A percentile compares a stretch with the other conserved stretches of the same genome.
Evolutionary conservation across 2,329 filamentous ascomycete species (phyloP).

Genomic region (Gaeumannomyces tritici): DNA sequence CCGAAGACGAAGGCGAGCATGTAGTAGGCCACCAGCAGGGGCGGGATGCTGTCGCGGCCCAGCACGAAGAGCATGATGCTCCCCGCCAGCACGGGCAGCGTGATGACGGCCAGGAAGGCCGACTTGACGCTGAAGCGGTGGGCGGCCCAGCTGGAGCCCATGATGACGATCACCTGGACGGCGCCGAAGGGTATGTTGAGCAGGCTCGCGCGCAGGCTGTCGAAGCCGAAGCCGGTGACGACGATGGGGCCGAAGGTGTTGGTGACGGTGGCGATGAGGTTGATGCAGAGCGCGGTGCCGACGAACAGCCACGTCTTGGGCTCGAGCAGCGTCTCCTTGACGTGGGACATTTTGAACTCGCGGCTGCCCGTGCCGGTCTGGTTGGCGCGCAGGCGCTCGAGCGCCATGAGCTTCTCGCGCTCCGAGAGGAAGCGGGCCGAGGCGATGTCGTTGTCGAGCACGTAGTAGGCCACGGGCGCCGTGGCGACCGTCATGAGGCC

Average conservation of each 20-base stretch:
- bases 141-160: slow-evolving; percentile 48
- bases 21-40: slow-evolving; percentile 52
- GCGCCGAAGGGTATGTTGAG: slow-evolving; percentile 60
- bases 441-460: slow-evolving; percentile 48
- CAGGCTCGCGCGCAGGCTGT: slow-evolving; percentile 46
- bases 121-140: slow-evolving; percentile 49
- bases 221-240: slow-evolving; percentile 48
- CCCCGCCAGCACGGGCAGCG: slow-evolving; percentile 52
- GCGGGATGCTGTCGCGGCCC: slow-evolving; percentile 28
- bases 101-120: slow-evolving; percentile 38
- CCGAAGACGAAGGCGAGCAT: slow-evolving; percentile 57
- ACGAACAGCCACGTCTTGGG: slow-evolving; percentile 51
- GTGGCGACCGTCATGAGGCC: slow-evolving; percentile 50
- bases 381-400: slow-evolving; percentile 65
- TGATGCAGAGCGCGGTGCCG: slow-evolving; percentile 49
- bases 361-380: slow-evolving; percentile 66
- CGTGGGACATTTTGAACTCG: slow-evolving; percentile 58
- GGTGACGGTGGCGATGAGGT: slow-evolving; percentile 53
- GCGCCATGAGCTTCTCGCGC: slow-evolving; percentile 55
- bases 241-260: slow-evolving; percentile 59
- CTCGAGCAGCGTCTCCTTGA: slow-evolving; percentile 39
- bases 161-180: slow-evolving; percentile 49
- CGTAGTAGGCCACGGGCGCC: slow-evolving; percentile 48
- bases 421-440: slow-evolving; percentile 50
- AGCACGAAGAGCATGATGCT: slow-evolving; percentile 47